Evolutionary conservation across 2,329 filamentous ascomycete species (phyloP).

Genomic region (Colletotrichum sp.): DNA sequence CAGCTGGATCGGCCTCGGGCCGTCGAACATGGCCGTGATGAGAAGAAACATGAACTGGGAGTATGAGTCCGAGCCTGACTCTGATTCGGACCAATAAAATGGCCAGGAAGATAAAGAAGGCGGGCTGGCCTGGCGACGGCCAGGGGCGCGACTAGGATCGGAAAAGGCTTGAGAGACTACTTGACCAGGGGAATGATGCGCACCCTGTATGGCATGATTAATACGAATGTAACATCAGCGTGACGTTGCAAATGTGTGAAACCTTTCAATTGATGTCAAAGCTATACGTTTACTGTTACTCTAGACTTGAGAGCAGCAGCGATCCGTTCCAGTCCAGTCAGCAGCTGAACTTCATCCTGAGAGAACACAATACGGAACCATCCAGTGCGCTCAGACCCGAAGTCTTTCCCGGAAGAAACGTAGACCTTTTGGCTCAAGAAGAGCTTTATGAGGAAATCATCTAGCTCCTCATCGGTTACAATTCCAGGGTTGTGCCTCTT

Average conservation of each 20-base stretch:
- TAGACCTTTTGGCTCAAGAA: conserved; percentile 37
- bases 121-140: conserved; percentile 19
- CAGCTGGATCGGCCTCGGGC: neutral
- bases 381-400: conserved; percentile 40
- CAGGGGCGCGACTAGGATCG: conserved; percentile 10
- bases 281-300: neutral
- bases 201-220: neutral
- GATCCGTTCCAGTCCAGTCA: conserved; percentile 23
- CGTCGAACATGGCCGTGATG: neutral
- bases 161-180: neutral
- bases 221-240: too few species aligned
- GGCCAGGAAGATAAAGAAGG: conserved; percentile 13
- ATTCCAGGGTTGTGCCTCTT: conserved; percentile 76
- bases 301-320: neutral
- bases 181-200: neutral
- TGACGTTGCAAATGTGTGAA: too few species aligned
- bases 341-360: conserved; percentile 32
- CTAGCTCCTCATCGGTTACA: conserved; percentile 69
- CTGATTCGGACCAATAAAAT: conserved; percentile 1
- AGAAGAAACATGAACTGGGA: conserved; percentile 1
- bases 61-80: neutral
- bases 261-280: neutral
- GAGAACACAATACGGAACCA: conserved; percentile 46
- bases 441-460: neutral
- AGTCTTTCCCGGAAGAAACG: conserved; percentile 38